These are phyloP conservation scores for Pleurotus tuber-regium DNA, from an alignment of 768 basidiomycete genomes.

Conservation along the genomic window DNA sequence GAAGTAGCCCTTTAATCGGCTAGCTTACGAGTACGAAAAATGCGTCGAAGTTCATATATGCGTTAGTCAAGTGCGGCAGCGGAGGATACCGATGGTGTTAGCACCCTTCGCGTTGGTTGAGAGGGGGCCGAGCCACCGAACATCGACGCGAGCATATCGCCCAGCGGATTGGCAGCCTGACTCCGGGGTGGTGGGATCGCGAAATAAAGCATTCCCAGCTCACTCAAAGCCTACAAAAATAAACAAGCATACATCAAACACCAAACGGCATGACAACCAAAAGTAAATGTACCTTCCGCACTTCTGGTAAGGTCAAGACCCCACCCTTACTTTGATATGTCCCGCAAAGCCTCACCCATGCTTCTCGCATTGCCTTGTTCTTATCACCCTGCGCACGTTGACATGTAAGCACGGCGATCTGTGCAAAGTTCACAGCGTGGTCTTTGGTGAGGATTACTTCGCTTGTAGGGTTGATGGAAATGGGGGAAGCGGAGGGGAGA, in stretches of 20 bases:
- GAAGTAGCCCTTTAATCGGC: no score
- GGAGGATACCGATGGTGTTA: constrained; percentile 35
- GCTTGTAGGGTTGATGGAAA: constrained; percentile 45
- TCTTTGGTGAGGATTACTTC: constrained; percentile 79
- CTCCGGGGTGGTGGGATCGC: constrained; percentile 76
- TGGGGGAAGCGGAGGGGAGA: constrained; percentile 40
- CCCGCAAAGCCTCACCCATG: constrained; percentile 82
- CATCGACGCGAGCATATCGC: constrained; percentile 85
- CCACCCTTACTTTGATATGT: constrained; percentile 79
- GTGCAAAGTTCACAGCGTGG: constrained; percentile 80
- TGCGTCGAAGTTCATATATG: no score
- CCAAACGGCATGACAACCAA: not conserved
- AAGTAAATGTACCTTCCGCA: constrained; percentile 53
- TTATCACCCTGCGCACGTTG: constrained; percentile 83
- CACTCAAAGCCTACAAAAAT: constrained; percentile 52
- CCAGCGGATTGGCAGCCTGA: constrained; percentile 76
- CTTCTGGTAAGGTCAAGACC: constrained; percentile 54
- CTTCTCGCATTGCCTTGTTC: constrained; percentile 72
- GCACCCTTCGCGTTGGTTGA: constrained; percentile 38
- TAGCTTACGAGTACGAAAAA: no score
- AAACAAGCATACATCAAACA: not conserved
- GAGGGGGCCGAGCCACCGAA: constrained; percentile 67
- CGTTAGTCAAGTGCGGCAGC: constrained; percentile 11
- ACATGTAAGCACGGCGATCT: constrained; percentile 85
- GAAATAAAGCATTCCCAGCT: constrained; percentile 79